Evolutionary conservation across 495 filamentous ascomycete species (phyloP).

Genomic region (Tricharina praecox): DNA sequence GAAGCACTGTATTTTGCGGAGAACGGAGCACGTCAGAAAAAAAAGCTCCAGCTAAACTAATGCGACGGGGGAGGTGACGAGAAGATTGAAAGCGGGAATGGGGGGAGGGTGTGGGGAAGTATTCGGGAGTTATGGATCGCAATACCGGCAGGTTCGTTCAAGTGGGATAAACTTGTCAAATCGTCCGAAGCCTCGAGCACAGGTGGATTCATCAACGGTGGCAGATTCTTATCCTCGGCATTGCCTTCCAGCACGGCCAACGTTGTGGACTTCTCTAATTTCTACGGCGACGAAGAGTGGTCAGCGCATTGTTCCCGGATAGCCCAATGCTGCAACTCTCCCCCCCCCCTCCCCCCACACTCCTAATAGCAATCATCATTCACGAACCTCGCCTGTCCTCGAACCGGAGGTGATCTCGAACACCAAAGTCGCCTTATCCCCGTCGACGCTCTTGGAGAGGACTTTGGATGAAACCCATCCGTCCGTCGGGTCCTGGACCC

Average conservation of each 20-base stretch:
- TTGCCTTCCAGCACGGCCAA: constrained; percentile 53
- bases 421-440: constrained; percentile 67
- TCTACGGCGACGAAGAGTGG: constrained; percentile 13
- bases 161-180: constrained; percentile 87
- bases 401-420: constrained; percentile 73
- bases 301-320: constrained; percentile 11
- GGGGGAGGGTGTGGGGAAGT: not conserved
- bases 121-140: not conserved
- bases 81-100: not conserved
- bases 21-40: constrained; percentile 7
- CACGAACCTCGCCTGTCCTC: constrained; percentile 46
- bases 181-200: constrained; percentile 99
- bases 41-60: constrained; percentile 1
- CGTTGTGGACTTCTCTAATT: constrained; percentile 40
- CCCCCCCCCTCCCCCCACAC: not conserved
- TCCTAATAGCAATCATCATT: not conserved
- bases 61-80: too few species aligned
- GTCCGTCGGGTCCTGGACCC: constrained; percentile 89
- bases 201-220: constrained; percentile 92
- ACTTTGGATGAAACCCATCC: constrained; percentile 97
- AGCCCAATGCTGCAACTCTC: too few species aligned
- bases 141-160: constrained; percentile 97
- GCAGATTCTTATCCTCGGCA: constrained; percentile 55
- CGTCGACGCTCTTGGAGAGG: constrained; percentile 65
- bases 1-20: constrained; percentile 50